These are phyloP conservation scores for Kuraishia borneana DNA, from an alignment of 805 yeast species.

Conservation along the genomic window DNA sequence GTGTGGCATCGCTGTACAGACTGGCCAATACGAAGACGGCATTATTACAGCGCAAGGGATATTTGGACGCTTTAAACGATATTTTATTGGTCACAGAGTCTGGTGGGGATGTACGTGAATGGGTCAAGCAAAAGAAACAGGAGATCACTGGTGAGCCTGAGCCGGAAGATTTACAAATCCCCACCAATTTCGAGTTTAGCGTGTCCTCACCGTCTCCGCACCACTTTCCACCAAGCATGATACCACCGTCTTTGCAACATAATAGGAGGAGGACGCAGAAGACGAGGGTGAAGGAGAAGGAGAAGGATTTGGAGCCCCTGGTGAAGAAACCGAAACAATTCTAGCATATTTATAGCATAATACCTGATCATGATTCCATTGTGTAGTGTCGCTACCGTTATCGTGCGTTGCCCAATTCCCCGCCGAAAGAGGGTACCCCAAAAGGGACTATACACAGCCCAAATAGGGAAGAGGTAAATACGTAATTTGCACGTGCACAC, in stretches of 20 bases:
- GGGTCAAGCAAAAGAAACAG: conserved; percentile 37
- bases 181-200: conserved; percentile 2
- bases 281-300: background rate
- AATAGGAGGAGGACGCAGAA: background rate
- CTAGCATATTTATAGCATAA: no score
- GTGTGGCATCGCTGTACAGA: conserved; percentile 58
- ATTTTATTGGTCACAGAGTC: conserved; percentile 16
- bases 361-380: no score
- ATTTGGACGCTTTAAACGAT: conserved; percentile 51
- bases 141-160: conserved; percentile 18
- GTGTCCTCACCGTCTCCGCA: conserved; percentile 5
- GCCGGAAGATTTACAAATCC: background rate
- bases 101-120: conserved; percentile 31
- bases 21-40: conserved; percentile 42
- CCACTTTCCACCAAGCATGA: conserved; percentile 7
- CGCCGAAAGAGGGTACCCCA: no score
- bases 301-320: background rate
- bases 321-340: no score
- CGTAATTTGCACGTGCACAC: no score
- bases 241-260: conserved; percentile 4
- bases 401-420: no score
- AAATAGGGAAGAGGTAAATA: no score
- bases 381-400: no score
- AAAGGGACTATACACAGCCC: no score
- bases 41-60: conserved; percentile 42